Evolutionary conservation across 305 asterid genomes (phyloP), one percentile per base, ranked within the genome.

Genomic region (Fraxinus ornus): DNA sequence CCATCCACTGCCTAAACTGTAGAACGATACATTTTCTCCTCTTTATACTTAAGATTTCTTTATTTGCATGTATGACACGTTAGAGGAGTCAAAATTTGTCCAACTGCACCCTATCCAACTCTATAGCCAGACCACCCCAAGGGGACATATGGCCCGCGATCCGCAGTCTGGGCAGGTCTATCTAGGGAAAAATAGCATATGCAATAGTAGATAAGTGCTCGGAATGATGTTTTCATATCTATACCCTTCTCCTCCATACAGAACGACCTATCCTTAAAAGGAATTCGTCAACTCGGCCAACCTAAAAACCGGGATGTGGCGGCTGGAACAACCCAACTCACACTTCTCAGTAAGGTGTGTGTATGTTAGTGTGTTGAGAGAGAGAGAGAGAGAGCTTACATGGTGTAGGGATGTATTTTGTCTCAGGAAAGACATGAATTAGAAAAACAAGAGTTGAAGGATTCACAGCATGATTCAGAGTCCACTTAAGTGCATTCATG

Each of bases 401-500:
- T 0, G 97, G 97, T 26, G 93, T 86, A 4, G 97, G 98, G 83
- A 94, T 90, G 90, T 3, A 85, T 82, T 90, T 90, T 4, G 87
- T 87, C 87, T 90, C 91, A 19, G 97, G 95, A 71, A 90, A 93
- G 21, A 93, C 89, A 33, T 91, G 93, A 81, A 94, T 79, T 76
- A 94, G 93, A 81, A 87, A 90, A 35, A 94, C 87, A 30, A 89
- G 68, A 5, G 89, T 49, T 8, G 91, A 84, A 0, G 87, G 88
- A 74, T 82, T 3, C 1, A 85, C 77, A 32, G 24, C 80, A 52
- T 88, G 79, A 8, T 75, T 70, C 10, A 94, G 76, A 0, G 97
- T 81, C 98, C 98, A 94, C 0, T 77, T 17, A 84, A 94, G 81
- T 0, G 97, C 98, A 80, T 89, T 95, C 95, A 93, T 93, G 85